A percentile compares a stretch with the other conserved stretches of the same genome.
phyloP scores from a whole-genome alignment of 768 basidiomycete species.

The Trametes elegans region DNA sequence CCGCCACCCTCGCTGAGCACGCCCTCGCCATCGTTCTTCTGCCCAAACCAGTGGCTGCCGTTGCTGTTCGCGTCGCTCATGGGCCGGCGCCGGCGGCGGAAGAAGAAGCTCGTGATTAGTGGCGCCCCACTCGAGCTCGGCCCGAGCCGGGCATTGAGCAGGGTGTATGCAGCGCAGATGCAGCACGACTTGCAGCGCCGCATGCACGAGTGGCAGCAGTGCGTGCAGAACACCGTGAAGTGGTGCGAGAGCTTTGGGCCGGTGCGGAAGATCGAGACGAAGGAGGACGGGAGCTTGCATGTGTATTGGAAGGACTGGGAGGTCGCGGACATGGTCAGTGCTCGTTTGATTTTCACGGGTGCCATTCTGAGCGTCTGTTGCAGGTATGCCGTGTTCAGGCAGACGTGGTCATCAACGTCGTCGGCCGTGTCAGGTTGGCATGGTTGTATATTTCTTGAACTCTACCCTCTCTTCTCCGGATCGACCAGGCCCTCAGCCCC shows the following conservation, averaged over 20 bases:
- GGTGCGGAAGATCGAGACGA: slow-evolving; percentile 23
- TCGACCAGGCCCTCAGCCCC: background rate
- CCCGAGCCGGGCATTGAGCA: slow-evolving; percentile 5
- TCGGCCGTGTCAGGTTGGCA: slow-evolving; percentile 27
- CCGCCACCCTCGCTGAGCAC: slow-evolving; percentile 26
- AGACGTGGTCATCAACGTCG: slow-evolving; percentile 28
- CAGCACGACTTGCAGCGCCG: slow-evolving; percentile 11
- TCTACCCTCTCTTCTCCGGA: background rate
- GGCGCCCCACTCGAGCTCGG: slow-evolving; percentile 7
- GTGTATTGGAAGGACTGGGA: slow-evolving; percentile 30
- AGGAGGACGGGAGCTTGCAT: slow-evolving; percentile 27
- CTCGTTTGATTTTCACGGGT: background rate
- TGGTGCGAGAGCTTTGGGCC: slow-evolving; percentile 31
- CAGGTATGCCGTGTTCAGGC: slow-evolving; percentile 30
- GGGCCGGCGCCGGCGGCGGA: slow-evolving; percentile 19
- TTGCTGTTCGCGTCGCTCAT: slow-evolving; percentile 24
- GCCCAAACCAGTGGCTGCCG: slow-evolving; percentile 16
- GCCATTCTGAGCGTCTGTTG: background rate
- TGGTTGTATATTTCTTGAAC: slow-evolving; percentile 28
- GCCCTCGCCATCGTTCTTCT: slow-evolving; percentile 27
- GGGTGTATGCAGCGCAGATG: background rate
- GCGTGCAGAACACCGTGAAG: slow-evolving; percentile 20
- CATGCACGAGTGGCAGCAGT: slow-evolving; percentile 11
- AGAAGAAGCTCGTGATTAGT: slow-evolving; percentile 29
- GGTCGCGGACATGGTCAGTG: slow-evolving; percentile 28